phyloP scores from a whole-genome alignment of 129 eudicot genomes.

The Flaveria robusta region DNA sequence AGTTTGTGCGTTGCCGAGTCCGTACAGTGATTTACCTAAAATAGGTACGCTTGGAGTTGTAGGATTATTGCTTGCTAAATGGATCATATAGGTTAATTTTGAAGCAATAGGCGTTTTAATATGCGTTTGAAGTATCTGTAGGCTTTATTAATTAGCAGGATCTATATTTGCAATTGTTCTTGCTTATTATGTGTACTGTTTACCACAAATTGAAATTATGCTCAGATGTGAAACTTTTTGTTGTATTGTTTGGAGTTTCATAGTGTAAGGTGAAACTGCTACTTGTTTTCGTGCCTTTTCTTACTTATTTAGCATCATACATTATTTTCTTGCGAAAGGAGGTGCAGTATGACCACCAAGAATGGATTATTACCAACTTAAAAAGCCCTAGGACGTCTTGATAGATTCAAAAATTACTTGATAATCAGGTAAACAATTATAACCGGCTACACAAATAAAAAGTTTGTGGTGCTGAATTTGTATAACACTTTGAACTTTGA shows the following conservation, averaged over 20 bases:
- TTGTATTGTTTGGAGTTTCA: too few relatives aligned
- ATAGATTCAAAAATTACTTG: constrained; percentile 6
- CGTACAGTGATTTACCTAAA: constrained; percentile 50
- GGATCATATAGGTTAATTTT: background rate
- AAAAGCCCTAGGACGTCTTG: background rate
- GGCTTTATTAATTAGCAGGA: background rate
- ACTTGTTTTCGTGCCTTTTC: too few relatives aligned
- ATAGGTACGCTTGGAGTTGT: constrained; percentile 35
- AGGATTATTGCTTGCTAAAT: background rate
- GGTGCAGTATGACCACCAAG: too few relatives aligned
- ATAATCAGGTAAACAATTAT: constrained; percentile 10
- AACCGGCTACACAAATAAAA: background rate
- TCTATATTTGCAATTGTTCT: background rate
- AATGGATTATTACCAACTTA: too few relatives aligned
- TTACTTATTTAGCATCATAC: background rate
- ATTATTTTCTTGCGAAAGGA: too few relatives aligned
- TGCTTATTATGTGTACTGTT: too few relatives aligned
- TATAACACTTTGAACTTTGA: constrained; percentile 9
- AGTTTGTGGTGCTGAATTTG: background rate
- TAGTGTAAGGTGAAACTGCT: too few relatives aligned
- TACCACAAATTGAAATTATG: too few relatives aligned
- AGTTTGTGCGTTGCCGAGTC: constrained; percentile 50
- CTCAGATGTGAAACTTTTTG: too few relatives aligned
- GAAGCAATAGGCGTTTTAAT: background rate
- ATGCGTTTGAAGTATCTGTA: constrained; percentile 16